Base-by-base conservation (phyloP, 306 rosid genomes). In the Pachyrhizus erosus region DNA sequence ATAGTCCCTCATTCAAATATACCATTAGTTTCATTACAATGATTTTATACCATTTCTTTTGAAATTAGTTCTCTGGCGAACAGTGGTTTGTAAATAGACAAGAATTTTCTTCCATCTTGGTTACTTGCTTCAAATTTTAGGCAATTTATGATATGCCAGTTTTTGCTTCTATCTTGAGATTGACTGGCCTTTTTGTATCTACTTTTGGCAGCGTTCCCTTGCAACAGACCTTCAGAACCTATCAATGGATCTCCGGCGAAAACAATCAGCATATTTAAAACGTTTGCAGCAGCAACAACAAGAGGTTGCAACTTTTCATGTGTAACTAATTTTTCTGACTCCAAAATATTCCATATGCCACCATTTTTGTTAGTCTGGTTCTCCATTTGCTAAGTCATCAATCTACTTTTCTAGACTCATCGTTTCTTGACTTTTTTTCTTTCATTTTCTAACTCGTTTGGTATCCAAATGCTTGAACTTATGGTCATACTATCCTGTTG, bases 211-310 rank as follows among this genome's bases (percentile, higher is more conserved):
- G 97, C 90, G 92, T 65, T 88, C 94, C 48, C 96, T 91, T 88
- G 97, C 97, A 70, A 89, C 91, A 79, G 92, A 93, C 82, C 97
- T 93, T 87, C 96, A 93, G 86, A 91, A 86, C 78, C 88, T 93
- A 34, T 91, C 95, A 18, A 76, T 93, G 89, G 93, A 91, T 61
- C 93, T 92, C 24, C 86, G 93, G 49, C 88, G 89, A 77, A 91
- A 90, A 83, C 97, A 92, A 71, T 92, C 97, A 18, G 54, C 87
- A 69, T 91, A 92, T 78, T 80, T 92, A 88, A 93, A 89, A 82
- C 89, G 84, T 40, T 68, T 93, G 84, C 91, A 75, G 90, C 91
- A 93, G 84, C 95, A 93, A 79, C 95, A 93, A 79, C 85, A 86
- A 75, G 94, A 93, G 97, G 97, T 93, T 70, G 26, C 71, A 37